Conservation (phyloP, 768 basidiomycete genomes). For the Leccinum longicurvipes region DNA sequence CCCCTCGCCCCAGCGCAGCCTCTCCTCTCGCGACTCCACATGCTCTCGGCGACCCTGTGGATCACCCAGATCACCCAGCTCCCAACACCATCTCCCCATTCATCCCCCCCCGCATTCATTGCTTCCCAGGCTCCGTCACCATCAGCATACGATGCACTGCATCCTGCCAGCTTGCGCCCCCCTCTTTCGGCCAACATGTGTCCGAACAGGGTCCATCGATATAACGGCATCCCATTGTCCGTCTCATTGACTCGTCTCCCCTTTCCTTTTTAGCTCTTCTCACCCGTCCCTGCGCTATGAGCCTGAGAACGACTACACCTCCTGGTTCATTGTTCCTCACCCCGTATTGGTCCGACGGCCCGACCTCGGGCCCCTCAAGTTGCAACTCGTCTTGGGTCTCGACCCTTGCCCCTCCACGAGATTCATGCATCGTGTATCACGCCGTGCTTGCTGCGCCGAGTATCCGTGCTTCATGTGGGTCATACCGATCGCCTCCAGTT, state of each 20-base stretch:
- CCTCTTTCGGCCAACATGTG: conserved; percentile 12
- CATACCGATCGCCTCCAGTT: conserved; percentile 1
- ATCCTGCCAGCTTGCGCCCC: conserved; percentile 8
- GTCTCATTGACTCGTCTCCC: not conserved
- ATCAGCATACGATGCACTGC: not conserved
- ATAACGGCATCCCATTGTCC: conserved; percentile 10
- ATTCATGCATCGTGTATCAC: conserved; percentile 5
- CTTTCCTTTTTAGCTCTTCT: conserved; percentile 12
- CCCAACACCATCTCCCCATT: not conserved
- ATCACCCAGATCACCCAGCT: not conserved
- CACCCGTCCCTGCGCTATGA: conserved; percentile 3
- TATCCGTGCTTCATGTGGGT: not conserved
- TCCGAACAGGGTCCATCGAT: conserved; percentile 4
- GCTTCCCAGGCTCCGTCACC: not conserved
- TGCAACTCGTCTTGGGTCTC: not conserved
- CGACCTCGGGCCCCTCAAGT: not conserved
- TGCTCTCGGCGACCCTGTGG: not conserved
- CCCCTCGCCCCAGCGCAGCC: not conserved
- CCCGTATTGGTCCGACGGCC: not conserved
- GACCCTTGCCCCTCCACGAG: not conserved
- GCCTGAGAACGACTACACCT: conserved; percentile 8
- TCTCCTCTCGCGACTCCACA: not conserved
- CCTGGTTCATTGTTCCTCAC: not conserved
- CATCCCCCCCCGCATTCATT: not conserved
- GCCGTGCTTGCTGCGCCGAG: not conserved